Percentiles rank a stretch among this genome's conserved stretches.
Evolutionary conservation across 2,329 filamentous ascomycete species (phyloP).

Genomic region (Colletotrichum magnum): DNA sequence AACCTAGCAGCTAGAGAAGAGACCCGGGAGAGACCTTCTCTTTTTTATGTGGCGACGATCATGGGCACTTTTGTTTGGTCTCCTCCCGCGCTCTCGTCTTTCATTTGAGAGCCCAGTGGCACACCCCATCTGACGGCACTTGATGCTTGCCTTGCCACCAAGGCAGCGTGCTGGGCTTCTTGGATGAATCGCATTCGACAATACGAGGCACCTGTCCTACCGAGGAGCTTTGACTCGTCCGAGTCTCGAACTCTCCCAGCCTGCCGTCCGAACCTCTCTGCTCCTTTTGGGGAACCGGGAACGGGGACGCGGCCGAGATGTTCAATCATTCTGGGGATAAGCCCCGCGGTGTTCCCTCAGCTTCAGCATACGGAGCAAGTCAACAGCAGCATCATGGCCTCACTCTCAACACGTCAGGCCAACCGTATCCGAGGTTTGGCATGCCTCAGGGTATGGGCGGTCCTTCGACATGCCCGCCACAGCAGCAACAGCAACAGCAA

Average conservation of each 20-base stretch:
- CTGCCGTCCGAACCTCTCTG: conserved; percentile 49
- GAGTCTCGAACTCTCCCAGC: conserved; percentile 53
- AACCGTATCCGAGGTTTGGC: conserved; percentile 52
- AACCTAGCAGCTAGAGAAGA: conserved; percentile 30
- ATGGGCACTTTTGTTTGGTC: conserved; percentile 54
- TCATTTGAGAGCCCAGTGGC: conserved; percentile 48
- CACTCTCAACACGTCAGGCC: conserved; percentile 49
- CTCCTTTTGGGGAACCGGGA: conserved; percentile 48
- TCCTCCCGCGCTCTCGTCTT: conserved; percentile 50
- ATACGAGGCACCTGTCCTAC: conserved; percentile 48
- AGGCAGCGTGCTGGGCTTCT: conserved; percentile 42
- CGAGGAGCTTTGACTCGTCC: conserved; percentile 56
- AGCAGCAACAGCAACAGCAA: conserved; percentile 30
- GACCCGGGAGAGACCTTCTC: conserved; percentile 30
- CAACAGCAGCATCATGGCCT: conserved; percentile 24
- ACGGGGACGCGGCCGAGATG: conserved; percentile 53
- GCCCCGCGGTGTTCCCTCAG: conserved; percentile 48
- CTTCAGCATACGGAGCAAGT: conserved; percentile 41
- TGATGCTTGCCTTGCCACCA: conserved; percentile 50
- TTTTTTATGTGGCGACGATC: conserved; percentile 50
- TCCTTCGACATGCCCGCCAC: conserved; percentile 46
- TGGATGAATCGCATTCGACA: conserved; percentile 41
- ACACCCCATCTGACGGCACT: conserved; percentile 34
- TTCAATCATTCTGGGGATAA: conserved; percentile 53
- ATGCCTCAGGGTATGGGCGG: conserved; percentile 46